These are phyloP conservation scores for Omphalotus olearius DNA, from an alignment of 1,284 basidiomycete species.

Conservation along the genomic window DNA sequence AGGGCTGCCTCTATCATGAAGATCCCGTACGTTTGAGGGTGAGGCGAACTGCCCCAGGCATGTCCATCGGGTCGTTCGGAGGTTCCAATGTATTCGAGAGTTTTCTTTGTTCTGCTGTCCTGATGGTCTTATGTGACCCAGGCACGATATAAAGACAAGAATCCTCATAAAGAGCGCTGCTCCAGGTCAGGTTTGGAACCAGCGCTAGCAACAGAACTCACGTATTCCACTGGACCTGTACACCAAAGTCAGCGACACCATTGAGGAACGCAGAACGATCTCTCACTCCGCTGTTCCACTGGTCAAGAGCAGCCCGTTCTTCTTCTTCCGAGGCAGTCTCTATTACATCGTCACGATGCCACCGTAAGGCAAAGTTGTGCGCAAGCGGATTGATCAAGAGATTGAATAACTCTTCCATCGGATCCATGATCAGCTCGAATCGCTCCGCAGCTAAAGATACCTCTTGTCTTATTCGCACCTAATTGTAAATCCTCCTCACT, in stretches of 20 bases:
- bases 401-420: no score
- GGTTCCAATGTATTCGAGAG: constrained; percentile 52
- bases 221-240: constrained; percentile 82
- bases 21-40: constrained; percentile 51
- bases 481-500: constrained; percentile 61
- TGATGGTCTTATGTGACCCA: constrained; percentile 55
- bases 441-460: constrained; percentile 8
- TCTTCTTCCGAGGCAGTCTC: constrained; percentile 62
- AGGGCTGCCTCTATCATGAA: neutral
- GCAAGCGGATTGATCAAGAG: constrained; percentile 66
- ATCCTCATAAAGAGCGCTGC: constrained; percentile 70
- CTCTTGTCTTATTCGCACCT: constrained; percentile 42
- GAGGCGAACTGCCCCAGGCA: constrained; percentile 67
- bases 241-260: neutral
- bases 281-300: constrained; percentile 67
- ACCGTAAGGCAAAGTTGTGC: constrained; percentile 73
- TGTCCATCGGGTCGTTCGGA: constrained; percentile 55
- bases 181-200: neutral
- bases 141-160: constrained; percentile 76
- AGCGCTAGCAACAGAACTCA: constrained; percentile 27
- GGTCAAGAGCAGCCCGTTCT: constrained; percentile 52
- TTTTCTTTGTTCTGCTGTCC: constrained; percentile 57
- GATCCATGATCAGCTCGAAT: neutral
- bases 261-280: no score
- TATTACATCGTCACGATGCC: constrained; percentile 80